phyloP scores from a whole-genome alignment of 1,284 basidiomycete species.

The Microbotryomycetes sp. region DNA sequence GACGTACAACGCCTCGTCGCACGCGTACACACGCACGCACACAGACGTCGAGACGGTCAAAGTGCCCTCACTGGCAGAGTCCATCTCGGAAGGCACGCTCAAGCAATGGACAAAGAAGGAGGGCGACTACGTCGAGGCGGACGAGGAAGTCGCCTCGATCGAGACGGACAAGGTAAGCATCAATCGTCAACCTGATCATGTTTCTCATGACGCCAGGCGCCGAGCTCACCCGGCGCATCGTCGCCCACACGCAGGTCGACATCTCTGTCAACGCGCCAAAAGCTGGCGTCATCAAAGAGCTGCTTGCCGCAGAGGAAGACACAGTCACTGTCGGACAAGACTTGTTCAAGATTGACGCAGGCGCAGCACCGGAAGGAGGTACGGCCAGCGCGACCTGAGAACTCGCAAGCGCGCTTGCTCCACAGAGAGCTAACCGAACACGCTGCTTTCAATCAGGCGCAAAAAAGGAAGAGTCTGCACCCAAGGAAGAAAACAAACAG shows the following conservation, averaged over 20 bases:
- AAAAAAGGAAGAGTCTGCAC: constrained; percentile 41
- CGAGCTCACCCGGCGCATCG: neutral
- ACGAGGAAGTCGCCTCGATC: constrained; percentile 96
- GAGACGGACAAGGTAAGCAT: constrained; percentile 89
- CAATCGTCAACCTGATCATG: neutral
- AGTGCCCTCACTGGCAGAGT: constrained; percentile 98
- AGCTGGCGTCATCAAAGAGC: constrained; percentile 79
- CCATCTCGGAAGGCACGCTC: constrained; percentile 94
- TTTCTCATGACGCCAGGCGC: neutral
- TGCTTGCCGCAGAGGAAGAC: constrained; percentile 83
- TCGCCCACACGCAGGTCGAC: constrained; percentile 63
- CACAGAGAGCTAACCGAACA: neutral
- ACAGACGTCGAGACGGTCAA: constrained; percentile 54
- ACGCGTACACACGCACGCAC: neutral
- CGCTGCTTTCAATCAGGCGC: constrained; percentile 24
- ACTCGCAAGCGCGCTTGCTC: neutral
- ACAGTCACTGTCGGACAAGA: constrained; percentile 94
- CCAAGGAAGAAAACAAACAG: constrained; percentile 31
- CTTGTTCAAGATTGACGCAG: constrained; percentile 82
- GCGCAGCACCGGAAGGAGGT: constrained; percentile 53
- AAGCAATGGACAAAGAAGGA: constrained; percentile 93
- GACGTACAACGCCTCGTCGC: neutral
- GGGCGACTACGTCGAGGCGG: constrained; percentile 80
- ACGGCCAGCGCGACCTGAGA: neutral
- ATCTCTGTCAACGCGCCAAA: constrained; percentile 91